phyloP scores from a whole-genome alignment of 2,329 filamentous ascomycete genomes.

The Ascochyta fabae region DNA sequence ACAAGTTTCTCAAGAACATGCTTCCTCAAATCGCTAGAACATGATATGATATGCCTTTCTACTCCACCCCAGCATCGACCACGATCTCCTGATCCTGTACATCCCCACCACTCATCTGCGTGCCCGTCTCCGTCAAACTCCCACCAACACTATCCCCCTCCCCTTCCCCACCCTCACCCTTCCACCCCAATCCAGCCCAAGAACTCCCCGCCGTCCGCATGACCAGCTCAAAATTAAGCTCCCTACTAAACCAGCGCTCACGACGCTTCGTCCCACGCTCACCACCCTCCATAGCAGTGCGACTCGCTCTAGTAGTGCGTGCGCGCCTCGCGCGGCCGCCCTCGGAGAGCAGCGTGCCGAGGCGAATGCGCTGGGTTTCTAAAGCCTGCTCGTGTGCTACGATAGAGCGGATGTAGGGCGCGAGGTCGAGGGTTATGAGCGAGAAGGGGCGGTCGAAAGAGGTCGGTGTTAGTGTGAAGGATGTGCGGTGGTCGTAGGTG shows the following conservation, averaged over 20 bases:
- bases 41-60: background rate
- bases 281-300: conserved; percentile 79
- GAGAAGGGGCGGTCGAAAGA: conserved; percentile 76
- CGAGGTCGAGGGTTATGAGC: conserved; percentile 76
- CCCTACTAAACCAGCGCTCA: conserved; percentile 73
- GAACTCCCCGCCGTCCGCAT: conserved; percentile 63
- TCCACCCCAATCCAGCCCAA: conserved; percentile 49
- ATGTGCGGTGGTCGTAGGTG: conserved; percentile 37
- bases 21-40: background rate
- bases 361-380: conserved; percentile 68
- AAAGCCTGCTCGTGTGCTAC: conserved; percentile 76
- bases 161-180: conserved; percentile 8
- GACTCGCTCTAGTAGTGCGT: conserved; percentile 75
- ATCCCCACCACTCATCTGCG: background rate
- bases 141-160: background rate
- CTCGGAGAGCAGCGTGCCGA: conserved; percentile 68
- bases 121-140: conserved; percentile 5
- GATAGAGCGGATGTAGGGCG: conserved; percentile 88
- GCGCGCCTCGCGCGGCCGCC: conserved; percentile 64
- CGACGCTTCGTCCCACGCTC: conserved; percentile 69
- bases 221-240: conserved; percentile 66
- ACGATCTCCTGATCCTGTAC: background rate
- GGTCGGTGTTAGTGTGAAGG: conserved; percentile 66
- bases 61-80: background rate
- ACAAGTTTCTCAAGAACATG: no score